Conservation (phyloP, 2,329 filamentous ascomycete species). For the Aspergillus fructus region DNA sequence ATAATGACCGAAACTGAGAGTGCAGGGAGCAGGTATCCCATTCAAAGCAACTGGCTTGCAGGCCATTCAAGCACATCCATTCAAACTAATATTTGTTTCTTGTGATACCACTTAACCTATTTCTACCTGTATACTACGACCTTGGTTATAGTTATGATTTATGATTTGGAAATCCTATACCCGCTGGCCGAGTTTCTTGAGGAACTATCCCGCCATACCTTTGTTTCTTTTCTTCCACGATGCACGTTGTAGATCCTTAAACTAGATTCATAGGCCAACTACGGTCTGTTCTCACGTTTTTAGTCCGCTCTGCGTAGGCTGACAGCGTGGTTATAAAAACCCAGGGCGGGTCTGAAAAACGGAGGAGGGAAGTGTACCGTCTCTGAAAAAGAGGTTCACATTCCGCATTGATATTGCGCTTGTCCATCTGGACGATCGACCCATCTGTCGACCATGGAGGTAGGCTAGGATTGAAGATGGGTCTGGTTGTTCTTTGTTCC, state of each 20-base stretch:
- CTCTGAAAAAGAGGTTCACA: conserved; percentile 24
- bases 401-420: conserved; percentile 51
- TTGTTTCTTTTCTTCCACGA: neutral
- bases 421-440: conserved; percentile 37
- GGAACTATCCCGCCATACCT: neutral
- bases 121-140: conserved; percentile 13
- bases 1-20: neutral
- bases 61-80: conserved; percentile 1
- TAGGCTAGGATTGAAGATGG: conserved; percentile 46
- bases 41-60: conserved; percentile 7
- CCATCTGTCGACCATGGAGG: conserved; percentile 51
- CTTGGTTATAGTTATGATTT: conserved; percentile 14
- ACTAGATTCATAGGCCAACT: neutral
- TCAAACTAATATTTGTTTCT: neutral
- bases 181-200: neutral
- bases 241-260: neutral
- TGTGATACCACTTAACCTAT: conserved; percentile 1
- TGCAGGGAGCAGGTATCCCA: neutral
- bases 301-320: conserved; percentile 57
- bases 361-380: conserved; percentile 38
- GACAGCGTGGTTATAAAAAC: conserved; percentile 28
- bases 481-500: conserved; percentile 46
- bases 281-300: conserved; percentile 52
- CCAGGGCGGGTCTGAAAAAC: conserved; percentile 56
- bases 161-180: conserved; percentile 15